Conservation (phyloP, 257 asterid species). For the Przewalskia tangutica region DNA sequence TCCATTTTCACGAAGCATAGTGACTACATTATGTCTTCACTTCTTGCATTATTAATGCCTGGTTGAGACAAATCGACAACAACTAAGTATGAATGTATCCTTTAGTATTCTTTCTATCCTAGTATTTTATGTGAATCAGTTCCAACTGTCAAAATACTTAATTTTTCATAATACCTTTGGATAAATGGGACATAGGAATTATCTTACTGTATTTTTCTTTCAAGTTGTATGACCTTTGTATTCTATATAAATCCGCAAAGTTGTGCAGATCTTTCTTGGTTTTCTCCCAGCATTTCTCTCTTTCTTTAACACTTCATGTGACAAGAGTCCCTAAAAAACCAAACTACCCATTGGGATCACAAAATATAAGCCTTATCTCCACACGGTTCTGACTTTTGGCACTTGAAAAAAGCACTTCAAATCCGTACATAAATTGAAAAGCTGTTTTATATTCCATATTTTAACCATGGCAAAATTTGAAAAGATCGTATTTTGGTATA, state of each 20-base stretch:
- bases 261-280: background rate
- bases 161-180: no score
- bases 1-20: background rate
- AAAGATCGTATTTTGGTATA: background rate
- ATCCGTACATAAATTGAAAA: background rate
- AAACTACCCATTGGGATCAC: background rate
- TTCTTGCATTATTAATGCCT: background rate
- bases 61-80: background rate
- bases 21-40: background rate
- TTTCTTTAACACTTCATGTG: background rate
- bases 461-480: background rate
- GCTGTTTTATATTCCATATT: background rate
- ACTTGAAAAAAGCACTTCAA: background rate
- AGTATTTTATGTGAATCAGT: no score
- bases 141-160: no score
- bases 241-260: background rate
- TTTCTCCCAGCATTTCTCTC: background rate
- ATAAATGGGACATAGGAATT: background rate
- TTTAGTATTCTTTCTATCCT: background rate
- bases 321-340: background rate
- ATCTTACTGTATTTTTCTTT: background rate
- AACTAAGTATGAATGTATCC: background rate
- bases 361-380: background rate
- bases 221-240: background rate
- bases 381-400: background rate